Conservation (phyloP, 306 rosid species). For the Hippophae tibetana region DNA sequence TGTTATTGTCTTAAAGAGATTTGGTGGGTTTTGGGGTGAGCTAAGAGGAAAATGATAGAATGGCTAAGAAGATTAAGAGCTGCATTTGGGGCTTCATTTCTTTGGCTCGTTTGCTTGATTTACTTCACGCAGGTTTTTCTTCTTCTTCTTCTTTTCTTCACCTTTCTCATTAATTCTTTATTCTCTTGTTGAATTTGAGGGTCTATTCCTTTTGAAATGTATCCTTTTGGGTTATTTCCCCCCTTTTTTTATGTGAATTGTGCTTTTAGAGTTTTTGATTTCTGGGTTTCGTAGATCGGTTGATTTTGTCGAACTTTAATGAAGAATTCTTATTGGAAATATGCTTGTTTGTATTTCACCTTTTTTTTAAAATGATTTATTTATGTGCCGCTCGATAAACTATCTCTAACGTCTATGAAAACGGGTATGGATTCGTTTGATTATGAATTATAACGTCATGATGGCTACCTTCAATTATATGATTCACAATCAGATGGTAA, state of each 20-base stretch:
- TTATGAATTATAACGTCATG: background rate
- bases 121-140: constrained; percentile 75
- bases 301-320: constrained; percentile 1
- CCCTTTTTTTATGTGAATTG: constrained; percentile 14
- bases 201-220: background rate
- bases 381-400: background rate
- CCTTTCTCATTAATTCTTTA: background rate
- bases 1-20: too few relatives aligned
- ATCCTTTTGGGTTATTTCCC: background rate
- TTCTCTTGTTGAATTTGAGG: background rate
- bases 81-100: constrained; percentile 59
- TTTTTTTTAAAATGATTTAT: background rate
- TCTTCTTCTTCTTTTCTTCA: constrained; percentile 10
- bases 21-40: background rate
- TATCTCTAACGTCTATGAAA: background rate
- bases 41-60: constrained; percentile 36
- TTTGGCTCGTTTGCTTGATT: constrained; percentile 75
- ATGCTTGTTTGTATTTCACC: background rate
- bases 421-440: background rate
- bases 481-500: background rate
- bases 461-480: background rate
- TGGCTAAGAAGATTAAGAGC: constrained; percentile 50
- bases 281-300: constrained; percentile 10
- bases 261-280: background rate
- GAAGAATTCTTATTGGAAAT: background rate